These are phyloP conservation scores for Achaetomium macrosporum DNA, from an alignment of 2,329 filamentous ascomycete genomes.

Conservation along the genomic window DNA sequence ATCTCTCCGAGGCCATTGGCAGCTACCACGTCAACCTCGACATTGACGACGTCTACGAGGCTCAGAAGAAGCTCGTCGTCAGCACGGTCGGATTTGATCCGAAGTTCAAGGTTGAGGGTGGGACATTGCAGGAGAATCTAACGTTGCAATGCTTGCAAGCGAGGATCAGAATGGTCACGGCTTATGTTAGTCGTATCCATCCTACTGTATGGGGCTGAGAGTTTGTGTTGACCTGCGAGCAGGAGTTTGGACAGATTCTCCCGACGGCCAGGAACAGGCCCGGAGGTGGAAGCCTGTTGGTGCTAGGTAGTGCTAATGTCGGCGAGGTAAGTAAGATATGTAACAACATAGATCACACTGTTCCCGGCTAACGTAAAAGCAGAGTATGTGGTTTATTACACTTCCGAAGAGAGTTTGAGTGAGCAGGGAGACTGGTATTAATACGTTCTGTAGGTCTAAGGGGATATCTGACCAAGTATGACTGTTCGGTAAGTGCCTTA, in stretches of 20 bases:
- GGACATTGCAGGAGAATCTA: conserved; percentile 54
- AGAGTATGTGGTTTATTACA: conserved; percentile 1
- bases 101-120: conserved; percentile 57
- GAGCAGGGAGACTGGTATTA: neutral
- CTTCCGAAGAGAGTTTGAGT: neutral
- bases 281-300: conserved; percentile 55
- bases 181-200: conserved; percentile 39
- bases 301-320: conserved; percentile 64
- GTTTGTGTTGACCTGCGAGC: conserved; percentile 35
- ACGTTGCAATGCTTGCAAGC: conserved; percentile 65
- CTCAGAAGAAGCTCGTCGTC: conserved; percentile 54
- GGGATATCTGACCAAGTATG: conserved; percentile 64
- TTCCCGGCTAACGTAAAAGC: conserved; percentile 24
- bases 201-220: conserved; percentile 47
- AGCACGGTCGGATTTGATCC: conserved; percentile 52
- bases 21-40: conserved; percentile 67
- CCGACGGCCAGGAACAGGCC: conserved; percentile 51
- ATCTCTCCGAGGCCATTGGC: conserved; percentile 57
- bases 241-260: conserved; percentile 54
- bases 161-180: conserved; percentile 58
- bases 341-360: too few species aligned
- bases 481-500: conserved; percentile 36
- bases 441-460: conserved; percentile 29
- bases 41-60: conserved; percentile 62
- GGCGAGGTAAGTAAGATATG: conserved; percentile 32